phyloP scores from a whole-genome alignment of 225 moss, liverwort and hornwort species.

The Polytrichum formosum region DNA sequence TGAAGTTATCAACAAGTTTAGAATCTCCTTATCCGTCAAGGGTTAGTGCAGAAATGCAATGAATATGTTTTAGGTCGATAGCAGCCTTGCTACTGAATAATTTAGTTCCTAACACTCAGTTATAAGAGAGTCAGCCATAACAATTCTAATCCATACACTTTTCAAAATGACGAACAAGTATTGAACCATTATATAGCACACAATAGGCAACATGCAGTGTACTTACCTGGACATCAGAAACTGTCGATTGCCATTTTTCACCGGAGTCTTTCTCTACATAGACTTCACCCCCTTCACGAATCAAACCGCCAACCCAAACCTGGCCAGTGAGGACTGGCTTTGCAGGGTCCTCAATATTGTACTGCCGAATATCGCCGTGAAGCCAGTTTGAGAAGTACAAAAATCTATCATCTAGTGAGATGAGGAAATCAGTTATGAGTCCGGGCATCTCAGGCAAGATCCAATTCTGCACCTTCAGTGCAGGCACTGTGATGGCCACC shows the following conservation, averaged over 20 bases:
- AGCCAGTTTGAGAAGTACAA: conserved; percentile 98
- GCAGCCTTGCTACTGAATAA: too few species aligned
- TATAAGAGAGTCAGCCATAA: background rate
- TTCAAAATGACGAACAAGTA: too few species aligned
- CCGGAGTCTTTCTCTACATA: conserved; percentile 76
- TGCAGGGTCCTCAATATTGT: conserved; percentile 93
- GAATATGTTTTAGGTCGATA: too few species aligned
- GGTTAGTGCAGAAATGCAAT: too few species aligned
- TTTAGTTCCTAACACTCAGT: too few species aligned
- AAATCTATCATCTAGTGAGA: conserved; percentile 89
- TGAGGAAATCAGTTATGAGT: conserved; percentile 96
- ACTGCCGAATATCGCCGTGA: conserved; percentile 95
- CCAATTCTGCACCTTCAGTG: conserved; percentile 90
- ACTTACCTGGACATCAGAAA: conserved; percentile 67
- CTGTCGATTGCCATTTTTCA: conserved; percentile 77
- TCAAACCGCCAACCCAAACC: conserved; percentile 92
- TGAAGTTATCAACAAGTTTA: too few species aligned
- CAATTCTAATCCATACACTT: background rate
- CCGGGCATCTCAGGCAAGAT: conserved; percentile 89
- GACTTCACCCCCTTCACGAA: conserved; percentile 71
- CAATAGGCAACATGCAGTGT: background rate
- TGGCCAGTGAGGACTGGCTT: conserved; percentile 84
- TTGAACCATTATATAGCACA: background rate
- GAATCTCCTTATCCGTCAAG: too few species aligned
- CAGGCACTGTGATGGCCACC: conserved; percentile 87